Percentiles rank a stretch among this genome's conserved stretches.
These are phyloP conservation scores for Lithospermum erythrorhizon DNA, from an alignment of 257 asterid species.

Conservation along the genomic window DNA sequence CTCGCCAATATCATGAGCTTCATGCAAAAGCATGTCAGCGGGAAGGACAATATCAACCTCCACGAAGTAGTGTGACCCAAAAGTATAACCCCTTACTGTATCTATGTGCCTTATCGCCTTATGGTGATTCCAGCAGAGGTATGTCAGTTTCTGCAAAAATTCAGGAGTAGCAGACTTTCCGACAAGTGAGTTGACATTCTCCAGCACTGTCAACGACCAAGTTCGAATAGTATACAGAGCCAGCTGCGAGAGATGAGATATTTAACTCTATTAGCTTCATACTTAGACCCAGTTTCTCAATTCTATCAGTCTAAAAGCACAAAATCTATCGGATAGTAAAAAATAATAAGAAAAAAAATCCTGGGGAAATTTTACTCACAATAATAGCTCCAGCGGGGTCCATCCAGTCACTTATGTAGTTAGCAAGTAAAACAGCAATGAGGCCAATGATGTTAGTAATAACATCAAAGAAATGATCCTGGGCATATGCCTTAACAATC, in stretches of 20 bases:
- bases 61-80: constrained; percentile 44
- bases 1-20: constrained; percentile 48
- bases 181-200: constrained; percentile 40
- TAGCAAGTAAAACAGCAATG: constrained; percentile 39
- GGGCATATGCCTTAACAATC: constrained; percentile 49
- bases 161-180: constrained; percentile 48
- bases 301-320: not conserved
- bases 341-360: not conserved
- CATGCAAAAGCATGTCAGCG: constrained; percentile 35
- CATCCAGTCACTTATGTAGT: constrained; percentile 33
- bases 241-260: constrained; percentile 20
- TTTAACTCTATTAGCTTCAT: not conserved
- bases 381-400: constrained; percentile 51
- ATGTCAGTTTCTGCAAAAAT: constrained; percentile 39
- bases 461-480: constrained; percentile 46
- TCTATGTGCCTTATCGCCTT: constrained; percentile 42
- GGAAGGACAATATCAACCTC: constrained; percentile 50
- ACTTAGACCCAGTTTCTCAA: not conserved
- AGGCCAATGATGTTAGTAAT: constrained; percentile 43
- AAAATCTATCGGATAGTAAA: not conserved
- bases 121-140: constrained; percentile 53
- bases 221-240: constrained; percentile 45
- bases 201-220: constrained; percentile 44
- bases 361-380: constrained; percentile 21
- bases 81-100: constrained; percentile 44